A percentile compares a stretch with the other conserved stretches of the same genome.
phyloP scores from a whole-genome alignment of 2,329 filamentous ascomycete genomes.

The Sordariomycetes sp. region DNA sequence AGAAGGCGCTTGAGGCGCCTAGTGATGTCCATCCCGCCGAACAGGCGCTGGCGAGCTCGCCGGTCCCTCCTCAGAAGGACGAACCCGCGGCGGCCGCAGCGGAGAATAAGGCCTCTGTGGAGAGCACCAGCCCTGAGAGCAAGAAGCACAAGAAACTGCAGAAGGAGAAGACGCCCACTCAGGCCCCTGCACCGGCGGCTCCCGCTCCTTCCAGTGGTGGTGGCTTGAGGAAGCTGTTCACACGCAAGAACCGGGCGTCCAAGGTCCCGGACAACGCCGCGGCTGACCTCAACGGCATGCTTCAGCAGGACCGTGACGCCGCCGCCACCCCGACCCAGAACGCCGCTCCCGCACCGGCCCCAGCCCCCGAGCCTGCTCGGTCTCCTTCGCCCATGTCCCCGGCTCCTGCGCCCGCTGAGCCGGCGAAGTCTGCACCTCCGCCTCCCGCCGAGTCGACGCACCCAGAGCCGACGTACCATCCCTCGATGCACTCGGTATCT shows the following conservation, averaged over 20 bases:
- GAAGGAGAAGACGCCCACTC: constrained; percentile 29
- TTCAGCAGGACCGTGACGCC: constrained; percentile 24
- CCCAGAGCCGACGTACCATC: constrained; percentile 28
- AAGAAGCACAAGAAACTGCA: constrained; percentile 43
- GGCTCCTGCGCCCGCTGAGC: neutral
- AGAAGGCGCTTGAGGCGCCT: constrained; percentile 25
- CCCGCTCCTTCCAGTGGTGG: constrained; percentile 16
- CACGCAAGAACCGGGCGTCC: constrained; percentile 48
- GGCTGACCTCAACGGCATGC: constrained; percentile 39
- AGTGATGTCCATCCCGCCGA: constrained; percentile 23
- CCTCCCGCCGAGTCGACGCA: constrained; percentile 7
- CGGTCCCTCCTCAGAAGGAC: constrained; percentile 24
- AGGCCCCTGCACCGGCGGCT: constrained; percentile 9
- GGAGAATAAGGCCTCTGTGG: constrained; percentile 2
- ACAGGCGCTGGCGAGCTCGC: constrained; percentile 19
- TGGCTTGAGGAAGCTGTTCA: constrained; percentile 56
- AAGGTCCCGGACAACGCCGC: constrained; percentile 45
- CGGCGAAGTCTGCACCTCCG: constrained; percentile 3
- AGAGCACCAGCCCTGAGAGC: constrained; percentile 27
- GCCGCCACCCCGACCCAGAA: constrained; percentile 11
- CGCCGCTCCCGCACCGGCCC: constrained; percentile 15
- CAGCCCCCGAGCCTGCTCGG: constrained; percentile 12
- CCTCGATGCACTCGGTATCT: constrained; percentile 38
- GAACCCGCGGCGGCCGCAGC: neutral
- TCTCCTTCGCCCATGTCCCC: constrained; percentile 10